Base-by-base conservation (phyloP, 2,329 filamentous ascomycete species). In the Hymenoscyphus fraxineus region DNA sequence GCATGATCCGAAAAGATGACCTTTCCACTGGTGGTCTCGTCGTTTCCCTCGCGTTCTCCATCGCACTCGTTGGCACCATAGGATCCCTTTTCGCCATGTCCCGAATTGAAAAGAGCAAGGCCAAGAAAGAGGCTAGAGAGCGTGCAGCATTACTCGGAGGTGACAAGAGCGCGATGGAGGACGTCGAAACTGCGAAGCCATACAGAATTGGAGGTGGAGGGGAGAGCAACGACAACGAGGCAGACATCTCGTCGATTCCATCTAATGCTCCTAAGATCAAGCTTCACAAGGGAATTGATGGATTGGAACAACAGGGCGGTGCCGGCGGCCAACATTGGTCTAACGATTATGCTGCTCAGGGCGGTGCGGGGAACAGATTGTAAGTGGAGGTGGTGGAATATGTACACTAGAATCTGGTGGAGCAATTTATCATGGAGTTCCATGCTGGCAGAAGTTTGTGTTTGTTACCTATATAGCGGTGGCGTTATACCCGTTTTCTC, bases 21-120 rank as follows among this genome's bases (percentile, higher is more conserved):
- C 66, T 72, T 56, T 66, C 66, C 12, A 70, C 68, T 0, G 69
- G 68, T 10, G 71, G 71, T 19, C 32, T 72, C 5, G 60, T 70
- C 19, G 70, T 71, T 19, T 65, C 70, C 15, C 67, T 73, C 35
- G 61, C 61, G 16, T 69, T 73, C 58, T 64, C 44, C 15, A 44
- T 68, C 27, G 67, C 65, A 3, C 62, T 72, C 22, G 62, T 51
- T 0, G 65, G 64, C 4, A 62, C 66, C 10, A 61, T 69, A 7
- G 59, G 67, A 4, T 59, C 58, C 6, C 56, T 70, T 6, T 51
- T 68, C 5, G 56, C 67, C 10, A 63, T 66, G 27, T 13, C 51
- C 13, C 35, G 66, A n/a, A 59, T 61, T 31, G 58, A 57, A 32
- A 61, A 55, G 27, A 59, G 27, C 13, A 67, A 68, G 60, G 55